These are phyloP conservation scores for Ustilago trichophora DNA, from an alignment of 1,284 basidiomycete genomes.

Conservation along the genomic window DNA sequence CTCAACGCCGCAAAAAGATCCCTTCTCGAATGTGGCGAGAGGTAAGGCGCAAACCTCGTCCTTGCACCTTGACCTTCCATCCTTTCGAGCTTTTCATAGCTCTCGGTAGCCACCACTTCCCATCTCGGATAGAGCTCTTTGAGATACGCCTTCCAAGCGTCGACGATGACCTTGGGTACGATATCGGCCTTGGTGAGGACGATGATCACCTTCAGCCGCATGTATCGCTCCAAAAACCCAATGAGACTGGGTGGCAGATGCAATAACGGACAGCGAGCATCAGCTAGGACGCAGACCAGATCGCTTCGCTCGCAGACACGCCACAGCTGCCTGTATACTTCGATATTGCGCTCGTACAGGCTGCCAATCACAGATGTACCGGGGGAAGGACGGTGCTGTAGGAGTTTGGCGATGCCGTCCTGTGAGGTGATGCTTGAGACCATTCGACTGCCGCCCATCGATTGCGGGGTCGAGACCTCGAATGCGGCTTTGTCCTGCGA, in stretches of 20 bases:
- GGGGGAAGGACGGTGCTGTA: conserved; percentile 37
- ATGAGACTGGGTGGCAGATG: conserved; percentile 72
- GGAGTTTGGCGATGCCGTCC: conserved; percentile 26
- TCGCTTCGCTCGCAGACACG: conserved; percentile 72
- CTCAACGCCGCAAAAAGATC: conserved; percentile 75
- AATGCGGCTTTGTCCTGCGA: conserved; percentile 32
- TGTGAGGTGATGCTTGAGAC: conserved; percentile 26
- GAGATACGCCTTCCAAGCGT: conserved; percentile 41
- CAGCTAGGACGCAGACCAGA: conserved; percentile 83
- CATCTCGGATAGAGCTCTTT: conserved; percentile 38
- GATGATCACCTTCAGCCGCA: conserved; percentile 69
- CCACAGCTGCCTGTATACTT: conserved; percentile 57
- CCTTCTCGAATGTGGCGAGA: conserved; percentile 33
- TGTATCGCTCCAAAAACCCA: conserved; percentile 68
- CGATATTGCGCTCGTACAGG: conserved; percentile 68
- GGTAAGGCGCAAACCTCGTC: conserved; percentile 41
- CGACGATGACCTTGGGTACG: conserved; percentile 38
- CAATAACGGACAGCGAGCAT: conserved; percentile 81
- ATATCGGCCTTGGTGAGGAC: conserved; percentile 57
- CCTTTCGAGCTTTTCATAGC: conserved; percentile 40
- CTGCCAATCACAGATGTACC: conserved; percentile 73
- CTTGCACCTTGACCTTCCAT: conserved; percentile 52
- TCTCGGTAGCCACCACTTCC: conserved; percentile 51
- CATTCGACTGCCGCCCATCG: conserved; percentile 39
- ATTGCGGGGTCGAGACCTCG: neutral